Evolutionary conservation across 78 protist genomes (phyloP), one percentile per base, ranked within the genome.

Genomic region (Dictyostelium capitatum): DNA sequence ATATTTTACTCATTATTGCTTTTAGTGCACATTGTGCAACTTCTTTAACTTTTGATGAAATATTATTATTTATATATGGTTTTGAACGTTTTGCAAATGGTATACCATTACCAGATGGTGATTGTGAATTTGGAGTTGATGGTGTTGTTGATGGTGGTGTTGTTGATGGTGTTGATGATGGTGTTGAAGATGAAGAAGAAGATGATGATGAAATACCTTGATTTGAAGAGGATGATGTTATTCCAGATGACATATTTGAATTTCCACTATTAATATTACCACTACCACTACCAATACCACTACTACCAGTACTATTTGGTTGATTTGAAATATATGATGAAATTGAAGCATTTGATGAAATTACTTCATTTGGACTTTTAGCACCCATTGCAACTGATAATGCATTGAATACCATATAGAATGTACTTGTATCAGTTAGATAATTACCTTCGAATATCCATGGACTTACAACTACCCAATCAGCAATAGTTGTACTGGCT

Each of bases 361-460:
- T 75, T 12, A 75, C 82, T 41, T 87, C 93, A 50, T 75, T 87
- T 56, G 93, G 93, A 77, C 80, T 77, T 79, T 87, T 87, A 14
- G 79, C 93, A 41, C 93, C 93, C n/a, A 87, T 69, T 25, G 93
- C 83, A 8, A 87, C 82, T 15, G 93, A 47, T 3, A 87, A n/a
- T 11, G 93, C 75, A 65, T 87, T 80, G 79, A 87, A 87, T 2
- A 87, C 37, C 83, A 87, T 74, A 50, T 87, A 87, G n/a, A 87
- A 57, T 6, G 93, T 87, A 25, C 54, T 25, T 17, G 93, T 87
- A 30, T 87, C 93, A 14, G 78, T 64, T 51, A 75, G 20, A 70
- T 87, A 87, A 32, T 87, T 87, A 3, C 84, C 79, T 25, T 87
- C 93, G 30, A 87, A 87, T 1, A 87, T 77, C 93, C 93, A 87